Evolutionary conservation across 345 rosid species (phyloP), one percentile per base, ranked within the genome.

Genomic region (Salix udensis): DNA sequence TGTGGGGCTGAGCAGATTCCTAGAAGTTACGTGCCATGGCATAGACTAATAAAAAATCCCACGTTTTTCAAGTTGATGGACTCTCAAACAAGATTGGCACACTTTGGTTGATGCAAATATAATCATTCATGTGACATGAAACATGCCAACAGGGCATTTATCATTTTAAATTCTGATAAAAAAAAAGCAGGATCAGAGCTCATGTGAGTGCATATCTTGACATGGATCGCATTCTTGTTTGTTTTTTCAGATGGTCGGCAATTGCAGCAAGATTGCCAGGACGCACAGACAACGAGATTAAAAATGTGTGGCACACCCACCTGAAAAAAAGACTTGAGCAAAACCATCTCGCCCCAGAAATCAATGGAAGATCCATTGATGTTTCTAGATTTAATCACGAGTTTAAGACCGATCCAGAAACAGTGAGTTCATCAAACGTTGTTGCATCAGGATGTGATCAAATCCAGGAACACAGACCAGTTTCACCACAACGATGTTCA

Each of bases 231-330:
- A 1, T 6, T 13, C 62, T 42, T 10, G 53, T 53, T 50, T 24
- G 12, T 7, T 31, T 2, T 18, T 64, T 34, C 87, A 92, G 97
- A 77, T 92, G 97, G 97, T 91, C 97, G 37, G 89, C 96, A 34
- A 92, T 92, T 39, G 97, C 97, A 68, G 94, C 94, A 34, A 84
- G 74, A 64, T 81, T 92, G 67, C 97, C 94, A 8, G 97, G 96
- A 77, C 73, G 97, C 52, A 92, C 97, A 1, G 97, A 92, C 89
- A 92, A 92, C 15, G 94, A 90, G 82, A 92, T 92, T 15, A 92
- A 92, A 80, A 92, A 92, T 37, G 93, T 90, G 28, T 92, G 97
- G 97, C 90, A 92, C 69, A 92, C 94, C 71, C 91, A 89, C 79
- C 78, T 92, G 81, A 92, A 91, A 80, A 92, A 92, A 79, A 85